A percentile compares a stretch with the other conserved stretches of the same genome.
These are phyloP conservation scores for Alternaria atra DNA, from an alignment of 2,329 filamentous ascomycete species.

Conservation along the genomic window DNA sequence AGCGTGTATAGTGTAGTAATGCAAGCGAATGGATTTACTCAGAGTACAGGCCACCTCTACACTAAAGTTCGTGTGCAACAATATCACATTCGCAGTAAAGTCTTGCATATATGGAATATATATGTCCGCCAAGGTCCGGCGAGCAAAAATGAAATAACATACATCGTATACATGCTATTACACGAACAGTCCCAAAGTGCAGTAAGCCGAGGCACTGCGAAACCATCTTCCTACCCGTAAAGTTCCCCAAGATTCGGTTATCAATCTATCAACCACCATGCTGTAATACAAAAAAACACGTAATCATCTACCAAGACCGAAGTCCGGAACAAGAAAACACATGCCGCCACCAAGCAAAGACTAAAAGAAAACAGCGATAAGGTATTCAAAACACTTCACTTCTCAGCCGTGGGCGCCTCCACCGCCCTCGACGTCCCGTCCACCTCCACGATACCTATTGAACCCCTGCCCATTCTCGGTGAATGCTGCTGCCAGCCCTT, in stretches of 20 bases:
- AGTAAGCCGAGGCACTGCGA: neutral
- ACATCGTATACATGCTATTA: neutral
- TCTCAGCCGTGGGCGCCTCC: slow-evolving; percentile 14
- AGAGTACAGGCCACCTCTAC: neutral
- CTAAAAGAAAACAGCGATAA: neutral
- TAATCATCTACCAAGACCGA: neutral
- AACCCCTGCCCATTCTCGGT: slow-evolving; percentile 11
- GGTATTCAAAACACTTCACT: neutral
- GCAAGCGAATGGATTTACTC: neutral
- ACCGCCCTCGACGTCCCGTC: slow-evolving; percentile 19
- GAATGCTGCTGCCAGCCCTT: slow-evolving; percentile 19
- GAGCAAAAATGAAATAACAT: neutral
- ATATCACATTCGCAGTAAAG: neutral
- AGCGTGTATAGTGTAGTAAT: slow-evolving; percentile 14
- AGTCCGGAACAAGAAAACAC: neutral
- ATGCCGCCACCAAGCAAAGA: neutral
- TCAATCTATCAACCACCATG: neutral
- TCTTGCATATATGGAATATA: neutral
- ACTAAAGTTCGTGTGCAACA: too few species aligned
- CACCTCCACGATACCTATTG: slow-evolving; percentile 19
- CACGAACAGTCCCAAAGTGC: neutral
- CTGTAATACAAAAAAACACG: neutral
- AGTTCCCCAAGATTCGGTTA: neutral
- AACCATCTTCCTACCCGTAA: neutral
- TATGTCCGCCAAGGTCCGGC: neutral